Base-by-base conservation (phyloP, 164 flowering plant species). In the Hamamelis virginiana region DNA sequence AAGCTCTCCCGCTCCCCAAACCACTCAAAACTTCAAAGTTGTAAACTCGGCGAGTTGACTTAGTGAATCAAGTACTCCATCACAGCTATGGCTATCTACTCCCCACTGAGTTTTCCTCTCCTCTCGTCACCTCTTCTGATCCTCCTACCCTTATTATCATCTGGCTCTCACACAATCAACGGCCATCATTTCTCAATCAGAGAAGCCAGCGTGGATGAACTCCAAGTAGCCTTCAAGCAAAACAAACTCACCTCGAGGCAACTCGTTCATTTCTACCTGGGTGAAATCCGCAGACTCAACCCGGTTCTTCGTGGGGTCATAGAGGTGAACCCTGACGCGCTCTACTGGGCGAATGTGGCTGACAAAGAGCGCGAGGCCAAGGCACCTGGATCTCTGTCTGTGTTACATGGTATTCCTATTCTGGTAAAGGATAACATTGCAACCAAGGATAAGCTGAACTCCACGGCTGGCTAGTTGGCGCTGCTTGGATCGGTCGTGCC, bases 321-420 rank as follows among this genome's bases (percentile, higher is more conserved):
- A 4, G 93, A 89, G 70, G 81, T 84, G 57, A 89, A 89, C 75
- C 91, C 91, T 1, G 91, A 86, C 70, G 91, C 91, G 1, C 28
- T 74, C 4, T 2, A 15, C 9, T 80, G 62, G 47, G 91, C 90
- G 0, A 82, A 84, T 15, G 43, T 50, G 69, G 91, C 90, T 16
- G 89, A 89, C 62, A 0, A 10, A 3, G 80, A 82, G 44, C 73
- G 83, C 16, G 66, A 50, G 41, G 41, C 44, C 65, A 77, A 59
- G 18, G 65, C 45, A 33, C 43, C 51, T 2, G 59, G 5, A 1
- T 65, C 66, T 1, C 28, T 44, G 11, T 3, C 28, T 5, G 62
- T 71, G 23, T 26, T 88, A 57, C 89, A 86, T 27, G 97, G 97
- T 10, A 82, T 91, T 14, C 88, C 90, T 0, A 47, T 86, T 46